A percentile compares a stretch with the other conserved stretches of the same genome.
Evolutionary conservation across 805 yeast species (phyloP).

Genomic region (Wickerhamiella slavikovae): DNA sequence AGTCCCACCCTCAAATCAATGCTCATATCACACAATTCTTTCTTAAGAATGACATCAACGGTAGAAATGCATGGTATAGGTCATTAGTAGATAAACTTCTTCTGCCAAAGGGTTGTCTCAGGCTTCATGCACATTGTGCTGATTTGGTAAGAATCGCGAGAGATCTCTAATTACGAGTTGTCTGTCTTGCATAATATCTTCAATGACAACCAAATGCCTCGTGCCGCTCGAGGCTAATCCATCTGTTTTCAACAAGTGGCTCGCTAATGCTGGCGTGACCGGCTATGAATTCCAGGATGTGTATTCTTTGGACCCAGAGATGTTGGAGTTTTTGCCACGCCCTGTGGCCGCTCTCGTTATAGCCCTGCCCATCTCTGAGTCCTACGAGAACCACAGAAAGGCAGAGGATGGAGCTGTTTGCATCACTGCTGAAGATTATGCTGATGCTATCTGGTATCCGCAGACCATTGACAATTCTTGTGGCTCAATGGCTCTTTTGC

Average conservation of each 20-base stretch:
- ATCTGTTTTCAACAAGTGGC: slow-evolving; percentile 50
- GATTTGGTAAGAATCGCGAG: too few relatives aligned
- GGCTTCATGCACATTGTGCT: too few relatives aligned
- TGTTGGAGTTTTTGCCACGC: slow-evolving; percentile 59
- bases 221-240: slow-evolving; percentile 89
- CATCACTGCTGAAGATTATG: slow-evolving; percentile 1
- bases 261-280: slow-evolving; percentile 45
- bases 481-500: slow-evolving; percentile 77
- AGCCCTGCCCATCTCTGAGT: slow-evolving; percentile 56
- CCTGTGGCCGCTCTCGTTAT: slow-evolving; percentile 62
- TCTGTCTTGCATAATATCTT: too few relatives aligned
- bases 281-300: slow-evolving; percentile 56
- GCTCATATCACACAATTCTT: too few relatives aligned
- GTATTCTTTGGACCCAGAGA: slow-evolving; percentile 70
- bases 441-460: slow-evolving; percentile 40
- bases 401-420: slow-evolving; percentile 19
- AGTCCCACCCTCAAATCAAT: too few relatives aligned
- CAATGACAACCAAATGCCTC: slow-evolving; percentile 15
- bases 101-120: too few relatives aligned
- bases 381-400: slow-evolving; percentile 32
- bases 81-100: too few relatives aligned
- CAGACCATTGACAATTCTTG: slow-evolving; percentile 81
- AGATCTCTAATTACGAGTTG: too few relatives aligned
- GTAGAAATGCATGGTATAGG: too few relatives aligned
- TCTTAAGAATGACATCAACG: too few relatives aligned